A percentile compares a stretch with the other conserved stretches of the same genome.
phyloP scores from a whole-genome alignment of 352 stramenopile genomes.

The Thraustochytrium sp. region DNA sequence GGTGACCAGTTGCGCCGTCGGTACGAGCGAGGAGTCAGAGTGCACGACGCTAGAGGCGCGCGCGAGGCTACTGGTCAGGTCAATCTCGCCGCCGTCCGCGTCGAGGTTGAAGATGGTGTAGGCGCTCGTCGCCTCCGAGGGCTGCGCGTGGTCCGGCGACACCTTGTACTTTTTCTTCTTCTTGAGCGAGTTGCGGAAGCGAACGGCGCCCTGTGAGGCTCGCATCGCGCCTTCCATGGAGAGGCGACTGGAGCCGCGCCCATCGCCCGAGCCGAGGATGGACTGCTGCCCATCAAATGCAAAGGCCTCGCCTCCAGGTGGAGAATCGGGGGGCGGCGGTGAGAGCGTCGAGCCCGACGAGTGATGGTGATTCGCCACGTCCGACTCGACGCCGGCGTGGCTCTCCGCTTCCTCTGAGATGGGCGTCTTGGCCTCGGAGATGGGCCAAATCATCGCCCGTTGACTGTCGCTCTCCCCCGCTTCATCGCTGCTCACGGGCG shows the following conservation, averaged over 20 bases:
- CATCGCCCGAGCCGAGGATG: neutral
- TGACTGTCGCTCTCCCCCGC: too few relatives aligned
- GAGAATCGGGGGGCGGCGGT: neutral
- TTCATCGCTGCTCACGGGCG: too few relatives aligned
- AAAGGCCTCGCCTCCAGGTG: neutral
- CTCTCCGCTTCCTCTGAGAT: too few relatives aligned
- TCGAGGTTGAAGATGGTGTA: conserved; percentile 30
- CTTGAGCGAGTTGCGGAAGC: too few relatives aligned
- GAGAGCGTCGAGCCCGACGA: neutral
- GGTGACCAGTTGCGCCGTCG: too few relatives aligned
- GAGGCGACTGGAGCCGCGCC: neutral
- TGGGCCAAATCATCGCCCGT: too few relatives aligned
- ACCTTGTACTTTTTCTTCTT: neutral
- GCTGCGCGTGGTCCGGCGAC: too few relatives aligned
- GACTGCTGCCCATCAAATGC: neutral
- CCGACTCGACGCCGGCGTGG: too few relatives aligned
- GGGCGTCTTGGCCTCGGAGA: too few relatives aligned
- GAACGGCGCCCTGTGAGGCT: neutral
- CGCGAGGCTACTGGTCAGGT: neutral
- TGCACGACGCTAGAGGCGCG: too few relatives aligned
- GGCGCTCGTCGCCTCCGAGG: too few relatives aligned
- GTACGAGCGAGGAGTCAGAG: too few relatives aligned
- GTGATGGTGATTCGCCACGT: neutral
- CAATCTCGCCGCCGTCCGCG: conserved; percentile 11
- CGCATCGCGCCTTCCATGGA: neutral